Conservation (phyloP, 345 rosid genomes). For the Boechera stricta region DNA sequence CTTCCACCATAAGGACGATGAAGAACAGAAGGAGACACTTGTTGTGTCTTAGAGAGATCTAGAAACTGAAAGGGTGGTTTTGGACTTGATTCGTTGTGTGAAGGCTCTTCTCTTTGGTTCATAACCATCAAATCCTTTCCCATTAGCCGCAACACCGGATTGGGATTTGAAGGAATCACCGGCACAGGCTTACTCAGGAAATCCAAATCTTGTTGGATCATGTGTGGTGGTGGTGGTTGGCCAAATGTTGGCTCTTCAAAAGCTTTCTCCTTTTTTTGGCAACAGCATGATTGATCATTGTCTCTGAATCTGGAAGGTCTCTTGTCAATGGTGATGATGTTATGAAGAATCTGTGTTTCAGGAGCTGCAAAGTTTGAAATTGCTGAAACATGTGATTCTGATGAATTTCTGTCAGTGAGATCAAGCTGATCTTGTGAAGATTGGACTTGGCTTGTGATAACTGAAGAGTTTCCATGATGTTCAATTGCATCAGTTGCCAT, state of each 20-base stretch:
- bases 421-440: slow-evolving; percentile 77
- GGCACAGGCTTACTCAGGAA: slow-evolving; percentile 34
- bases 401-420: slow-evolving; percentile 65
- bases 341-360: slow-evolving; percentile 37
- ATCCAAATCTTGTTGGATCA: slow-evolving; percentile 24
- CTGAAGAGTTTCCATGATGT: slow-evolving; percentile 81
- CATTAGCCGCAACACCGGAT: slow-evolving; percentile 90
- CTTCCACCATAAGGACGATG: slow-evolving; percentile 26
- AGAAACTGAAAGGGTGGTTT: slow-evolving; percentile 31
- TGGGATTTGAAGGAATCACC: slow-evolving; percentile 50
- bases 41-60: slow-evolving; percentile 31
- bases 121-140: slow-evolving; percentile 95
- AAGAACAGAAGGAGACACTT: slow-evolving; percentile 17
- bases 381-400: slow-evolving; percentile 81
- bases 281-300: slow-evolving; percentile 78
- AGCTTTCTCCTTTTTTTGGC: slow-evolving; percentile 80
- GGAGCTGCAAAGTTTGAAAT: slow-evolving; percentile 48
- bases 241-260: slow-evolving; percentile 26
- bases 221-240: slow-evolving; percentile 14
- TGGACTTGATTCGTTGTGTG: slow-evolving; percentile 17
- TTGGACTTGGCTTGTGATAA: slow-evolving; percentile 72
- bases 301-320: slow-evolving; percentile 54
- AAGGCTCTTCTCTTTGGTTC: slow-evolving; percentile 62
- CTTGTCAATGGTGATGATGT: slow-evolving; percentile 42
- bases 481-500: slow-evolving; percentile 67